Evolutionary conservation across 495 filamentous ascomycete genomes (phyloP).

Genomic region (Lepraria neglecta): DNA sequence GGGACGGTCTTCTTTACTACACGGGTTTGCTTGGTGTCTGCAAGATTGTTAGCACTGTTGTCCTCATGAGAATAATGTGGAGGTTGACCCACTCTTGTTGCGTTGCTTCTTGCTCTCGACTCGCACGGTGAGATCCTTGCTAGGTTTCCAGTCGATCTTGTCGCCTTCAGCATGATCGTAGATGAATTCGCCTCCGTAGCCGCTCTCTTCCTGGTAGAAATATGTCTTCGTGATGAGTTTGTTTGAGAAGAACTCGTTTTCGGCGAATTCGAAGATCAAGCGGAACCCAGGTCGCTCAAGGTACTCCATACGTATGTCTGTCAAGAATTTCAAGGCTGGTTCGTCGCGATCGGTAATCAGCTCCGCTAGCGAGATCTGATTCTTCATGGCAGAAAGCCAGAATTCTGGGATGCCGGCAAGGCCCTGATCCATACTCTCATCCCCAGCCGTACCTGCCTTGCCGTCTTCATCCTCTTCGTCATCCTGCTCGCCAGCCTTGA

Average conservation of each 20-base stretch:
- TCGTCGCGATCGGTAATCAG: constrained; percentile 98
- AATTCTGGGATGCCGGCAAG: constrained; percentile 89
- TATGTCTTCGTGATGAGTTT: constrained; percentile 97
- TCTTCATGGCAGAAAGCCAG: constrained; percentile 99
- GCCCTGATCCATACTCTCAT: constrained; percentile 46
- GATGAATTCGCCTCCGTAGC: constrained; percentile 97
- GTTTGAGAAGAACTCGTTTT: constrained; percentile 95
- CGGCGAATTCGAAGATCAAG: constrained; percentile 91
- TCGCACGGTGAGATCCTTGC: constrained; percentile 86
- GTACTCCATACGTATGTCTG: constrained; percentile 97
- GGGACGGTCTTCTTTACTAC: constrained; percentile 98
- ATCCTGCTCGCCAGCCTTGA: constrained; percentile 78
- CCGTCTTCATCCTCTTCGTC: constrained; percentile 54
- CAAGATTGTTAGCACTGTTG: constrained; percentile 8
- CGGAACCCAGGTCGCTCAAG: constrained; percentile 97
- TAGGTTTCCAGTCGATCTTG: constrained; percentile 94
- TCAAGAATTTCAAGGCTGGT: constrained; percentile 81
- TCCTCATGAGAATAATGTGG: neutral
- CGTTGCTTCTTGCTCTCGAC: constrained; percentile 98
- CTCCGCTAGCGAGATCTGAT: constrained; percentile 90
- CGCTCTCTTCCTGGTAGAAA: constrained; percentile 98
- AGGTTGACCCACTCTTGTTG: constrained; percentile 79
- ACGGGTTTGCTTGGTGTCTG: constrained; percentile 97
- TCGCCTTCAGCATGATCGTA: constrained; percentile 98
- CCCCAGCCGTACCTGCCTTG: constrained; percentile 35